These are phyloP conservation scores for Lentinula sp. DNA, from an alignment of 768 basidiomycete species.

Conservation along the genomic window DNA sequence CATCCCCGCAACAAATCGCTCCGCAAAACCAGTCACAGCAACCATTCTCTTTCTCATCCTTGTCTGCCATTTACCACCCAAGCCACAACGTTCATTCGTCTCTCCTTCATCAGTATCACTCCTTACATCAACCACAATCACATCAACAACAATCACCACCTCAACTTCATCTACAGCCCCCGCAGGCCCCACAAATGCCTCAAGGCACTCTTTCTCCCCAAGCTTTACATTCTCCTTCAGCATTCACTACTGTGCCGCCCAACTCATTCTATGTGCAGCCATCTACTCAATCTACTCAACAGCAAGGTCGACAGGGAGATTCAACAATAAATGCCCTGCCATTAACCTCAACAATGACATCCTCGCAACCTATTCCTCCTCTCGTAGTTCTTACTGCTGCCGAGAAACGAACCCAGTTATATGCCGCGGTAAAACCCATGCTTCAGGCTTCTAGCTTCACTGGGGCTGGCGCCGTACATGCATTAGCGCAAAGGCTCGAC, in stretches of 20 bases:
- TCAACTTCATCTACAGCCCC: slow-evolving; percentile 15
- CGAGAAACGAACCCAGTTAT: slow-evolving; percentile 51
- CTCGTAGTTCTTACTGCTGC: slow-evolving; percentile 34
- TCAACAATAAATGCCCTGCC: slow-evolving; percentile 21
- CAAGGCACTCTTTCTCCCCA: slow-evolving; percentile 69
- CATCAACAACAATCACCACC: slow-evolving; percentile 28
- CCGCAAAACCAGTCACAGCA: not conserved
- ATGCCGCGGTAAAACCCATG: slow-evolving; percentile 44
- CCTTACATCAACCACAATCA: slow-evolving; percentile 24
- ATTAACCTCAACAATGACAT: slow-evolving; percentile 26
- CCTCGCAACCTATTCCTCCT: slow-evolving; percentile 13
- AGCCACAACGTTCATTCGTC: slow-evolving; percentile 9
- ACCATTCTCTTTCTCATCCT: slow-evolving; percentile 30
- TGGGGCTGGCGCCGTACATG: slow-evolving; percentile 60
- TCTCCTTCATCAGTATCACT: slow-evolving; percentile 17
- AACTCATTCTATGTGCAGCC: slow-evolving; percentile 6
- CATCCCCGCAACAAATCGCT: slow-evolving; percentile 2
- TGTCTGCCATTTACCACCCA: slow-evolving; percentile 32
- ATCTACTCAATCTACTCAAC: slow-evolving; percentile 11
- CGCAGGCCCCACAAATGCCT: slow-evolving; percentile 29
- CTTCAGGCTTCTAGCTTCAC: slow-evolving; percentile 56
- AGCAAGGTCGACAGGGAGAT: slow-evolving; percentile 15
- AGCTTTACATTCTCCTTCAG: slow-evolving; percentile 54
- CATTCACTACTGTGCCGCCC: slow-evolving; percentile 15
- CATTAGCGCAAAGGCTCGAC: slow-evolving; percentile 52